Evolutionary conservation across 1,139 yeast genomes (phyloP), one percentile per base, ranked within the genome.

Genomic region (Scheffersomyces lignicola): DNA sequence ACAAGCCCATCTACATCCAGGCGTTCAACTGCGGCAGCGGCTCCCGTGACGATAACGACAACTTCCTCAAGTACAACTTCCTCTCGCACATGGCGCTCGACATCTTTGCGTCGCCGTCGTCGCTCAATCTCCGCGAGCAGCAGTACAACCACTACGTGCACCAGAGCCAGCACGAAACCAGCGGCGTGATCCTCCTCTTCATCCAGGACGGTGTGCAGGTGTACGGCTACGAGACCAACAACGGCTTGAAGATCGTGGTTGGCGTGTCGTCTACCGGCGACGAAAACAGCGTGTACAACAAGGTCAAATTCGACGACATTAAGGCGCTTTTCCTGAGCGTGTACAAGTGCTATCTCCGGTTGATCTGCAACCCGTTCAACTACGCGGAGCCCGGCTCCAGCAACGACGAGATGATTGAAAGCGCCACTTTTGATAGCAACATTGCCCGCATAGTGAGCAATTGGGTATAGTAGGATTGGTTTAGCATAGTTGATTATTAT

Each of bases 11-110:
- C 20, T 80, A 80, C 49, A 76, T 78, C 33, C 83, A 78, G 48
- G 62, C 78, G 23, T 71, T 79, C 38, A 65, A 61, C 25, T 44
- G 51, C 8, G 54, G 47, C 8, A 40, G 48, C 7, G 42, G 30
- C 8, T 33, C 43, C 16, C 32, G 42, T 22, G 47, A 47, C 24
- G 47, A 49, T 29, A 42, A 43, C 12, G 42, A 54, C 31, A 66
- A 65, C 40, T 61, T 76, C 36, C 59, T 80, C 24, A 77, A 78
- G 46, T 80, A 77, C 57, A 80, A 80, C 49, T 80, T 79, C 45
- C 58, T 80, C 22, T 71, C 83, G 11, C 84, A 80, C 51, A 80
- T 80, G 83, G 80, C 85, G 2, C 56, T 80, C 16, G 87, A 80
- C 52, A 69, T 79, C 14, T 78, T 80, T 45, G 63, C 78, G 22